phyloP scores from a whole-genome alignment of 208 protist genomes.

The Lotmaria passim region DNA sequence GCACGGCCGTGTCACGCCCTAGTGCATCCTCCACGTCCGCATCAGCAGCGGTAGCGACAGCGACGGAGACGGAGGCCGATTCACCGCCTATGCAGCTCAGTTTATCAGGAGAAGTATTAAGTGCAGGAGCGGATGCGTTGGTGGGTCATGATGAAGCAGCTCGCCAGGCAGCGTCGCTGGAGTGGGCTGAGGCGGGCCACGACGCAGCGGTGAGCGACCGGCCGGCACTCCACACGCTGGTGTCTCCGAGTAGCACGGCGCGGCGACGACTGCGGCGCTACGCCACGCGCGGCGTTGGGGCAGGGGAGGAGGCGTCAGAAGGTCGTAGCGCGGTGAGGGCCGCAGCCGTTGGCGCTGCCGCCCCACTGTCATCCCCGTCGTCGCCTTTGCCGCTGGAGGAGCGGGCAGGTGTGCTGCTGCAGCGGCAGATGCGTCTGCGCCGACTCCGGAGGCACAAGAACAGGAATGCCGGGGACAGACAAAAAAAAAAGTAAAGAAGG shows the following conservation, averaged over 20 bases:
- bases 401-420: constrained; percentile 16
- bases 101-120: constrained; percentile 12
- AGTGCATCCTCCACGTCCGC: not conserved
- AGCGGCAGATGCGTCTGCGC: constrained; percentile 30
- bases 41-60: not conserved
- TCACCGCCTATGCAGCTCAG: not conserved
- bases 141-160: constrained; percentile 9
- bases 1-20: not conserved
- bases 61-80: not conserved
- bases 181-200: constrained; percentile 19
- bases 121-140: constrained; percentile 14
- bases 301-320: not conserved
- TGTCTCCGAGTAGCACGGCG: constrained; percentile 16
- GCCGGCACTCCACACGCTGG: constrained; percentile 28
- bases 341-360: not conserved
- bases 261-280: constrained; percentile 29
- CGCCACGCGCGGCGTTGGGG: not conserved
- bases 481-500: not conserved
- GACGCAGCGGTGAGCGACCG: constrained; percentile 17
- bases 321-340: not conserved
- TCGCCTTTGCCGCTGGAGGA: constrained; percentile 2
- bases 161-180: constrained; percentile 9
- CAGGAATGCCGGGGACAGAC: too few species aligned
- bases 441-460: not conserved
- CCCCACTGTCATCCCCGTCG: too few species aligned